phyloP scores from a whole-genome alignment of 169 alveolate species.

The Cryptosporidium sp. region DNA sequence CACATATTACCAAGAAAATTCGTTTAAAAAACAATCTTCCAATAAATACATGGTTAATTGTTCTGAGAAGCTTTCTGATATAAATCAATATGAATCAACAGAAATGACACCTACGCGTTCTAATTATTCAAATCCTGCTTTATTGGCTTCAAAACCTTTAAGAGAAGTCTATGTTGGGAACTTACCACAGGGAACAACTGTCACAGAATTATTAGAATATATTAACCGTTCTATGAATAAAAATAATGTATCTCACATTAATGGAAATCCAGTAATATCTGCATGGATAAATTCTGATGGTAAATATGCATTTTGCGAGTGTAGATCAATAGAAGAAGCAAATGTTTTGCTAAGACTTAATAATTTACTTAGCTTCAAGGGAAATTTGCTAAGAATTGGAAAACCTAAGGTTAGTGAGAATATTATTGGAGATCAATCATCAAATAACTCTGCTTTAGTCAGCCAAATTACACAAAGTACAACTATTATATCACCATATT shows the following conservation, averaged over 20 bases:
- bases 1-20: background rate
- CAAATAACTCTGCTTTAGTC: background rate
- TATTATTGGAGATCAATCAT: background rate
- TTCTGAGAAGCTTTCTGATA: background rate
- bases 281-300: conserved; percentile 96
- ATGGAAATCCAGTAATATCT: conserved; percentile 88
- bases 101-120: background rate
- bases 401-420: conserved; percentile 46
- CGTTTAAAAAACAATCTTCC: background rate
- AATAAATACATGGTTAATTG: background rate
- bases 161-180: conserved; percentile 88
- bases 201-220: conserved; percentile 84
- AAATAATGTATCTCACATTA: background rate
- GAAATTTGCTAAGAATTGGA: conserved; percentile 57
- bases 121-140: background rate
- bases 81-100: background rate
- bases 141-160: conserved; percentile 78
- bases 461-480: conserved; percentile 2
- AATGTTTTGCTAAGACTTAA: conserved; percentile 79
- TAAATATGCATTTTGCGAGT: conserved; percentile 95
- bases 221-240: conserved; percentile 84
- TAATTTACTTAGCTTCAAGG: conserved; percentile 68
- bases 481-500: conserved; percentile 39
- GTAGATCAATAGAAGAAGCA: conserved; percentile 95
- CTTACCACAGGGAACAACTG: conserved; percentile 85